Percentiles rank a stretch among this genome's conserved stretches.
phyloP scores from a whole-genome alignment of 1,284 basidiomycete genomes.

The Apiotrichum laibachii region DNA sequence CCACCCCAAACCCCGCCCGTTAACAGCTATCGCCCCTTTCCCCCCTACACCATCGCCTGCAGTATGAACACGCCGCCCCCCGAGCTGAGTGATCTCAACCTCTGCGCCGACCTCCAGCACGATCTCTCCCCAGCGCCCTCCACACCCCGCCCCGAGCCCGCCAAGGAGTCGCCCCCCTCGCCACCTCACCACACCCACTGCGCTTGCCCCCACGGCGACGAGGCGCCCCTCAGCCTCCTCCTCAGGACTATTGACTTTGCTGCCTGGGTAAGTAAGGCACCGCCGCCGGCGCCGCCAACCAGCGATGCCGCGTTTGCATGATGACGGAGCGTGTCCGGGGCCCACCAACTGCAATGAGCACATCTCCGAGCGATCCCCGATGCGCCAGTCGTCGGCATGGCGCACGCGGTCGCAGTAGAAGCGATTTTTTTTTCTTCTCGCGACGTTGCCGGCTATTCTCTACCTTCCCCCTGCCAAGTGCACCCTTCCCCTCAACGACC shows the following conservation, averaged over 20 bases:
- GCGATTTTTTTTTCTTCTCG: no score
- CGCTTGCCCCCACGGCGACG: constrained; percentile 10
- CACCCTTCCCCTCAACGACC: no score
- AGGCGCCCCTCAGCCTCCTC: constrained; percentile 27
- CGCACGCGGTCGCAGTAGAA: no score
- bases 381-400: no score
- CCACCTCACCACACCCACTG: constrained; percentile 10
- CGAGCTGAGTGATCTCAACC: constrained; percentile 43
- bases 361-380: no score
- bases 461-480: no score
- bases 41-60: neutral
- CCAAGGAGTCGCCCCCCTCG: constrained; percentile 10
- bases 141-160: constrained; percentile 20
- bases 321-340: no score
- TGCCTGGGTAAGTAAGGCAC: constrained; percentile 38
- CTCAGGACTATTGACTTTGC: constrained; percentile 49
- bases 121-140: constrained; percentile 1
- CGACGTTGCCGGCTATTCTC: no score
- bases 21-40: neutral
- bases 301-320: no score
- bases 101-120: constrained; percentile 35
- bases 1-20: constrained; percentile 1
- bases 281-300: no score
- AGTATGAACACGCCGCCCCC: constrained; percentile 23
- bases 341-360: no score